These are phyloP conservation scores for Aureobasidium subglaciale DNA, from an alignment of 2,329 filamentous ascomycete genomes.

Conservation along the genomic window DNA sequence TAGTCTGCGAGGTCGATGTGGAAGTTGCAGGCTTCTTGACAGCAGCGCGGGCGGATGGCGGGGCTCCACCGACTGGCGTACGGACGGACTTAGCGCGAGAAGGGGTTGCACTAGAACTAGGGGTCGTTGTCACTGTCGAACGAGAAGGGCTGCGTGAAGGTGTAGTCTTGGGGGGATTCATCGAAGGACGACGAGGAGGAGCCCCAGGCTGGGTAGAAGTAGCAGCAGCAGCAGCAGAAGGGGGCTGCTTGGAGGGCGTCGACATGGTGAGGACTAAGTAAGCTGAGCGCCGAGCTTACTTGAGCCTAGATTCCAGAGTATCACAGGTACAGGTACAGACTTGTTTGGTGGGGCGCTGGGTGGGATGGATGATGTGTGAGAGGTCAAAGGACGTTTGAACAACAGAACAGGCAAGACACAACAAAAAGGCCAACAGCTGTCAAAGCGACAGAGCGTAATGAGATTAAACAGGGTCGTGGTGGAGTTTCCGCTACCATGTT, in stretches of 20 bases:
- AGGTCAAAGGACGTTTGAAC: not conserved
- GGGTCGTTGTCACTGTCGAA: not conserved
- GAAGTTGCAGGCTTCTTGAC: slow-evolving; percentile 47
- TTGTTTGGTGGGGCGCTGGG: not conserved
- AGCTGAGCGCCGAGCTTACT: slow-evolving; percentile 11
- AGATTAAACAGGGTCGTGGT: slow-evolving; percentile 8
- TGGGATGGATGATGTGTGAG: not conserved
- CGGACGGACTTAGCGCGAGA: slow-evolving; percentile 55
- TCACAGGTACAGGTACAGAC: slow-evolving; percentile 2
- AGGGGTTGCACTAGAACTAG: slow-evolving; percentile 11
- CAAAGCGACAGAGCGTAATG: not conserved
- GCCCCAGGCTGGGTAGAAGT: slow-evolving; percentile 4
- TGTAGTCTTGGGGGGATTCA: slow-evolving; percentile 12
- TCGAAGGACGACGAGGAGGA: slow-evolving; percentile 16
- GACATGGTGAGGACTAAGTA: slow-evolving; percentile 16
- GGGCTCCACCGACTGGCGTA: slow-evolving; percentile 38
- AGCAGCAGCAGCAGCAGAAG: slow-evolving; percentile 15
- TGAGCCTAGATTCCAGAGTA: slow-evolving; percentile 2
- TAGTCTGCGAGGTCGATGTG: slow-evolving; percentile 13
- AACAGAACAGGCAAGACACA: not conserved
- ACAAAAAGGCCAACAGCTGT: not conserved
- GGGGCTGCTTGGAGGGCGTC: slow-evolving; percentile 16
- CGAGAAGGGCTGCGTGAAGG: slow-evolving; percentile 16
- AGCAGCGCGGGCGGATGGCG: slow-evolving; percentile 66
- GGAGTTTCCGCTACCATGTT: slow-evolving; percentile 9